Conservation (phyloP, 2,329 filamentous ascomycete genomes). For the Tolypocladium nubicola region DNA sequence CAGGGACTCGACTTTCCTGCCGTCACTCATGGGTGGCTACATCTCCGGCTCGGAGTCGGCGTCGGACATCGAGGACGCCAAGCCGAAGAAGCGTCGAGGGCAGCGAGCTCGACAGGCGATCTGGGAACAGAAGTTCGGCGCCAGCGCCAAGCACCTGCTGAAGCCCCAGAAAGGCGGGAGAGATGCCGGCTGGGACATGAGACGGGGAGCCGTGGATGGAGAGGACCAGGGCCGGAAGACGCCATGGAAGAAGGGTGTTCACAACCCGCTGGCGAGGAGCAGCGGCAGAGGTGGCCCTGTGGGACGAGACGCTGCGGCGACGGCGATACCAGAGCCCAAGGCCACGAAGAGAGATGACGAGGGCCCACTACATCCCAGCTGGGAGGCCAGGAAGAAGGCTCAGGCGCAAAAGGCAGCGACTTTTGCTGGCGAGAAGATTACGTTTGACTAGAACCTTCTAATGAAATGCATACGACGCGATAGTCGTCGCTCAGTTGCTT, state of each 20-base stretch:
- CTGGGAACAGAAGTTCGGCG: constrained; percentile 71
- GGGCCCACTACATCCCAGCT: constrained; percentile 39
- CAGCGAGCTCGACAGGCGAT: constrained; percentile 71
- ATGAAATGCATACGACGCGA: not conserved
- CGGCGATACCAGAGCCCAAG: constrained; percentile 14
- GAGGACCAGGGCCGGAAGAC: constrained; percentile 24
- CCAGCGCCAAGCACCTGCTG: constrained; percentile 56
- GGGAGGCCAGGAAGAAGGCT: constrained; percentile 14
- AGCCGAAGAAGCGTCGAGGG: constrained; percentile 62
- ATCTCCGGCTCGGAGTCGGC: constrained; percentile 64
- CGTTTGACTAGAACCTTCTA: constrained; percentile 10
- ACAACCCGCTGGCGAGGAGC: constrained; percentile 20
- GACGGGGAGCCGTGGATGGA: constrained; percentile 41
- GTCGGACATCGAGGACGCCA: constrained; percentile 54
- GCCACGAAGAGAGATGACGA: constrained; percentile 33
- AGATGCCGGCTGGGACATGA: constrained; percentile 48
- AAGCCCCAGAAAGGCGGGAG: constrained; percentile 21
- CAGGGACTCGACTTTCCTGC: constrained; percentile 53
- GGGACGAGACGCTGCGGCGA: constrained; percentile 4
- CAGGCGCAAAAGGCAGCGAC: constrained; percentile 8
- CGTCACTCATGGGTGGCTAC: constrained; percentile 70
- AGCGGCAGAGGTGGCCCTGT: not conserved
- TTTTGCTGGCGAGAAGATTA: constrained; percentile 13
- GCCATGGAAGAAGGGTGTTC: constrained; percentile 44
- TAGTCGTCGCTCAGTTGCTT: not conserved